Conservation (phyloP, 1,139 yeast genomes). For the Yamadazyma friedrichii region DNA sequence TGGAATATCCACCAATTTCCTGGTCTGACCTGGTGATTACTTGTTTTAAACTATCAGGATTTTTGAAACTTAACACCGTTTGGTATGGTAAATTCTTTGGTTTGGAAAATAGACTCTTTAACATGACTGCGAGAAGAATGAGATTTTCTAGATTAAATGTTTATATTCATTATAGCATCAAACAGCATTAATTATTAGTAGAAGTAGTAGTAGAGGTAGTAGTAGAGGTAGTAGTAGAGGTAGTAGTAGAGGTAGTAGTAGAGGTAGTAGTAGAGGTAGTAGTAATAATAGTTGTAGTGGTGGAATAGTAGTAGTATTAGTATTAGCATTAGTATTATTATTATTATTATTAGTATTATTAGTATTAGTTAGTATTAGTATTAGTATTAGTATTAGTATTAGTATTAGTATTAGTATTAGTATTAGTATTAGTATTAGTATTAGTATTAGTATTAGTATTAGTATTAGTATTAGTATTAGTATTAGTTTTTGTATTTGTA, state of each 20-base stretch:
- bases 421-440: too few relatives aligned
- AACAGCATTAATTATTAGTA: background rate
- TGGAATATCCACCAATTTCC: constrained; percentile 77
- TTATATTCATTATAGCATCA: too few relatives aligned
- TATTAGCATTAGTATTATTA: too few relatives aligned
- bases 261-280: too few relatives aligned
- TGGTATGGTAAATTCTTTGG: constrained; percentile 21
- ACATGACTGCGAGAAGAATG: background rate
- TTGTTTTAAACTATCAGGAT: constrained; percentile 40
- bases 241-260: too few relatives aligned
- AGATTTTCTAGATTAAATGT: too few relatives aligned
- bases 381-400: background rate
- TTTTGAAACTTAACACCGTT: constrained; percentile 56
- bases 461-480: too few relatives aligned
- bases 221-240: background rate
- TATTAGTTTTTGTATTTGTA: background rate
- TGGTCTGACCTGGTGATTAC: constrained; percentile 66
- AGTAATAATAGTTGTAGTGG: too few relatives aligned
- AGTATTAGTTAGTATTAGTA: background rate
- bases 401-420: background rate
- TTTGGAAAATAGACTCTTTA: constrained; percentile 2
- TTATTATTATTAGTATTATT: too few relatives aligned
- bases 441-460: too few relatives aligned
- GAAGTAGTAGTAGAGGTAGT: background rate
- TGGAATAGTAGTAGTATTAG: too few relatives aligned